A percentile compares a stretch with the other conserved stretches of the same genome.
phyloP scores from a whole-genome alignment of 2,329 filamentous ascomycete species.

The Thelonectria discophora region DNA sequence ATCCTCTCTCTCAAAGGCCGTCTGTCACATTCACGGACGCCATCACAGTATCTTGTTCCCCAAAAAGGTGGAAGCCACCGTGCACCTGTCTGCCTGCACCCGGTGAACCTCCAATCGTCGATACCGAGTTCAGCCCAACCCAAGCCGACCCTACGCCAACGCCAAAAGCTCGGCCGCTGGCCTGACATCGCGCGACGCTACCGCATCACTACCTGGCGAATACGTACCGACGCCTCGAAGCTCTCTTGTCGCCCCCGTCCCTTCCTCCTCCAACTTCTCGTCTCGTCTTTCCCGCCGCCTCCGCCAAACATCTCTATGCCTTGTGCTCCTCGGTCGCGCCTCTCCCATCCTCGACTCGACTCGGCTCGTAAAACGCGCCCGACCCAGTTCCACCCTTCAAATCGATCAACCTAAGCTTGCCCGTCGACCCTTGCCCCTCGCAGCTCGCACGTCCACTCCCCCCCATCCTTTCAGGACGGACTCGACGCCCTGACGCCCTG shows the following conservation, averaged over 20 bases:
- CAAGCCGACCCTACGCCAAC: constrained; percentile 13
- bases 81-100: constrained; percentile 10
- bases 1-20: constrained; percentile 1
- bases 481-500: constrained; percentile 39
- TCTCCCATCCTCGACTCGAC: constrained; percentile 8
- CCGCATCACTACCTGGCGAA: constrained; percentile 21
- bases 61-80: constrained; percentile 1
- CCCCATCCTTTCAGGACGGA: constrained; percentile 31
- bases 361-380: constrained; percentile 19
- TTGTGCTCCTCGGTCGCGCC: constrained; percentile 19
- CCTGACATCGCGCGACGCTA: constrained; percentile 29
- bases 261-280: constrained; percentile 4
- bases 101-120: constrained; percentile 9
- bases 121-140: constrained; percentile 19
- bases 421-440: constrained; percentile 14
- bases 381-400: constrained; percentile 13
- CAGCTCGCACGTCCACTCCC: constrained; percentile 3
- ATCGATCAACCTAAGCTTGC: constrained; percentile 14
- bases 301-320: constrained; percentile 19
- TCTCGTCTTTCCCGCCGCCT: constrained; percentile 19
- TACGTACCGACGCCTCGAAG: constrained; percentile 23
- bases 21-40: constrained; percentile 8
- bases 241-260: constrained; percentile 18
- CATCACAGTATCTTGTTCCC: constrained; percentile 4
- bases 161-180: constrained; percentile 19